Conservation (phyloP, 108 stramenopile genomes). For the Cyclotella atomus region DNA sequence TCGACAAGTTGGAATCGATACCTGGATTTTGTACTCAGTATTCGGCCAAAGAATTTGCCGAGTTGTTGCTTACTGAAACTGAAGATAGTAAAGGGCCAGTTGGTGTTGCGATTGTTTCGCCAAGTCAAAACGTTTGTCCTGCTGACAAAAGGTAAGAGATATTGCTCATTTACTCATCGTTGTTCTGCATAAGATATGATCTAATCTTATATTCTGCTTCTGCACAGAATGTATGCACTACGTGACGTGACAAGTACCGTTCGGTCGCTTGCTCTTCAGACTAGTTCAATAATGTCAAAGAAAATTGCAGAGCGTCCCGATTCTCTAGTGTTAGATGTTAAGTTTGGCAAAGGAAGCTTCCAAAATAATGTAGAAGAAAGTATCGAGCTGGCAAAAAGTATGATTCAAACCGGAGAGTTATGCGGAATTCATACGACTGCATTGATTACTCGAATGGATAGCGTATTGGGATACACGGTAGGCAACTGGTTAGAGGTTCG, state of each 20-base stretch:
- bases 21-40: slow-evolving; percentile 65
- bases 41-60: slow-evolving; percentile 54
- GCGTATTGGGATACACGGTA: slow-evolving; percentile 68
- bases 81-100: background rate
- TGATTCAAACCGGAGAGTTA: slow-evolving; percentile 77
- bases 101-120: slow-evolving; percentile 60
- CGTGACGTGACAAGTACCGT: slow-evolving; percentile 87
- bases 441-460: slow-evolving; percentile 84
- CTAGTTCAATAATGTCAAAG: slow-evolving; percentile 81
- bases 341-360: slow-evolving; percentile 75
- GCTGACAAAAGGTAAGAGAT: slow-evolving; percentile 58
- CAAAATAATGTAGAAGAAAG: slow-evolving; percentile 62
- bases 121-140: slow-evolving; percentile 63
- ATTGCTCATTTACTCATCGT: background rate
- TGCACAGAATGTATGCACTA: slow-evolving; percentile 71
- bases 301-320: slow-evolving; percentile 86
- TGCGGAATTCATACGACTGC: slow-evolving; percentile 73
- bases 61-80: slow-evolving; percentile 36
- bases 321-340: slow-evolving; percentile 80
- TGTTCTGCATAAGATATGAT: background rate
- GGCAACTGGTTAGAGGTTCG: slow-evolving; percentile 87
- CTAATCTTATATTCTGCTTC: background rate
- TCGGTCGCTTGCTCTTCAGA: slow-evolving; percentile 69
- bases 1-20: slow-evolving; percentile 87
- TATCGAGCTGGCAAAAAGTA: slow-evolving; percentile 57